Base-by-base conservation (phyloP, 139 green algal species). In the Monoraphidium neglectum region DNA sequence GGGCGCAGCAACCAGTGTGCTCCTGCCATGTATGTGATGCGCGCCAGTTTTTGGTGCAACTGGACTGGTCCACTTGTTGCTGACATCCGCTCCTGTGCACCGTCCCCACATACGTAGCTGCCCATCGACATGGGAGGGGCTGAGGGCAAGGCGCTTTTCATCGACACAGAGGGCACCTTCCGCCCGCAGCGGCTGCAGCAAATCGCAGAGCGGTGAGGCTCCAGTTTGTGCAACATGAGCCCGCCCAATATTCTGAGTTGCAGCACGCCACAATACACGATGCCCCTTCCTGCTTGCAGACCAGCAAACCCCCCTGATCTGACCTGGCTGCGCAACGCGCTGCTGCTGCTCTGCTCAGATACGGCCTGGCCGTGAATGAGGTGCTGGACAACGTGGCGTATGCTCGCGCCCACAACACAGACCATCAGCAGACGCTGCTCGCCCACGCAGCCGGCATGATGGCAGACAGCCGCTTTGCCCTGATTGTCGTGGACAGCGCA, bases 331-430 rank as follows among this genome's bases (percentile, higher is more conserved):
- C 47, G 47, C 12, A 56, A 12, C 13, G 47, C 15, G 16, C 47
- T 56, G 47, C 24, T 64, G 57, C 26, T 64, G 57, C 23, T 24
- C 13, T 15, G 57, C 60, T 40, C 88, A 96, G 93, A 72, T 99
- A 94, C 74, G 85, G 89, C 15, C 82, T 99, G 21, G 94, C 92
- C 76, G 66, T 87, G 0, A 70, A 89, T 5, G 95, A 99, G 64
- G 97, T 99, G 47, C 87, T 99, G 65, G 95, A 99, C 82, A 99
- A 99, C 71, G 92, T 99, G 15, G 96, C 95, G 0, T 99, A 98
- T 74, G 97, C 97, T 2, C 89, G 95, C 4, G 97, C 97, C 0
- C 93, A 99, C 89, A 99, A 99, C 88, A 98, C 94, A 30, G 97
- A 99, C 51, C 97, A 99, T 79, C 97, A 99, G 86, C 81, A 84